phyloP scores from a whole-genome alignment of 192 early-diverging fungal species.

The Spizellomyces sp. region DNA sequence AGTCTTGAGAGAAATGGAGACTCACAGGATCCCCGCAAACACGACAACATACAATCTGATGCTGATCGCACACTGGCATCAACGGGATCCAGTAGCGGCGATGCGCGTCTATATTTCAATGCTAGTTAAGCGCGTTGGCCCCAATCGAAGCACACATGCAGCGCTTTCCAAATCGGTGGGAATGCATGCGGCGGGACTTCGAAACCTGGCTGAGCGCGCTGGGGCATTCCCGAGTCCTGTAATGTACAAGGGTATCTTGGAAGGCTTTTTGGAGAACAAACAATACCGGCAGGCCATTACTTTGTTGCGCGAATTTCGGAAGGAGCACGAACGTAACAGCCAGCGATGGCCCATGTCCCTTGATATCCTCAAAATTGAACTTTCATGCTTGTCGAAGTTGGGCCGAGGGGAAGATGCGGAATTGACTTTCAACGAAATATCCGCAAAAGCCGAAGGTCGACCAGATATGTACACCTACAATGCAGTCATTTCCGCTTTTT shows the following conservation, averaged over 20 bases:
- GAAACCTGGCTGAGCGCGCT: not conserved
- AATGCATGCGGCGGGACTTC: not conserved
- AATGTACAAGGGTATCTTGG: conserved; percentile 1
- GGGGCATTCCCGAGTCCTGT: conserved; percentile 1
- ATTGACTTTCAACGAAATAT: not conserved
- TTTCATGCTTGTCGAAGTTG: not conserved
- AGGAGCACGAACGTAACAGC: not conserved
- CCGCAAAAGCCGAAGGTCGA: not conserved
- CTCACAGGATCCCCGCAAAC: conserved; percentile 7
- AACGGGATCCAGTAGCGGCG: conserved; percentile 2
- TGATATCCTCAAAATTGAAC: not conserved
- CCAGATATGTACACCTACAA: not conserved
- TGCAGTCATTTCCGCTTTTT: not conserved
- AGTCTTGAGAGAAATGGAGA: conserved; percentile 20
- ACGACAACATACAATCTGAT: conserved; percentile 16
- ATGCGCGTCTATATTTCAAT: conserved; percentile 10
- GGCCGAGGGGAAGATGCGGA: not conserved
- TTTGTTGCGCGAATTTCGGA: conserved; percentile 12
- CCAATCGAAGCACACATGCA: not conserved
- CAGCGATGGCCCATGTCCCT: not conserved
- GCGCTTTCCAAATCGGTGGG: not conserved
- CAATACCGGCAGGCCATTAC: not conserved
- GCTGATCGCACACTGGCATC: not conserved
- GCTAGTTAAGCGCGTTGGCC: not conserved
- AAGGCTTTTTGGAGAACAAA: not conserved